Conservation (phyloP, 2,329 filamentous ascomycete genomes). For the Cyphellophora attinorum region DNA sequence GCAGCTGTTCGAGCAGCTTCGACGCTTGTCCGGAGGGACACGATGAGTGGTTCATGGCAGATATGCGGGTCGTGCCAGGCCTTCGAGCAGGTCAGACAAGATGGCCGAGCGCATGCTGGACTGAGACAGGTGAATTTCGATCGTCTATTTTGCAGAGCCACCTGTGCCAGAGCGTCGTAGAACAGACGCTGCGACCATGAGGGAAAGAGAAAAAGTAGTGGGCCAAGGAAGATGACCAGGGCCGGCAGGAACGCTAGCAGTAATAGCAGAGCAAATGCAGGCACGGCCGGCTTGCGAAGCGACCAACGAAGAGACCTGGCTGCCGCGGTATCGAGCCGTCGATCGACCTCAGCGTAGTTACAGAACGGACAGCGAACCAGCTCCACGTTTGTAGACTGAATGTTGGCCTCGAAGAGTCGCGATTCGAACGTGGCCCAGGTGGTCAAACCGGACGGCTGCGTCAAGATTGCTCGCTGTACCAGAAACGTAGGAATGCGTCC, state of each 20-base stretch:
- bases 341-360: constrained; percentile 80
- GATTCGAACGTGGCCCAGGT: constrained; percentile 68
- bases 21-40: constrained; percentile 77
- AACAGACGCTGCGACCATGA: constrained; percentile 42
- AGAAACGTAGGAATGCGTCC: constrained; percentile 64
- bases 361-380: constrained; percentile 85
- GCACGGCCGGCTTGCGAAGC: constrained; percentile 45
- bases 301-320: constrained; percentile 45
- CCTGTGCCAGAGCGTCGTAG: constrained; percentile 52
- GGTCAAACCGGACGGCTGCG: constrained; percentile 60
- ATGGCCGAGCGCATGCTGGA: constrained; percentile 56
- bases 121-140: constrained; percentile 70
- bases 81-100: constrained; percentile 74
- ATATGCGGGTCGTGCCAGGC: constrained; percentile 81
- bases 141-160: constrained; percentile 61
- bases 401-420: constrained; percentile 64
- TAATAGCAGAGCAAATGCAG: constrained; percentile 37
- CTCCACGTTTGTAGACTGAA: constrained; percentile 63
- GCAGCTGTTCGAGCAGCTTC: constrained; percentile 90
- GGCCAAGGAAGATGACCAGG: constrained; percentile 42
- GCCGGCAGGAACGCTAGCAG: constrained; percentile 39
- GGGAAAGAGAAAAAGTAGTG: constrained; percentile 44
- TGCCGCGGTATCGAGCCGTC: constrained; percentile 51
- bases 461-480: constrained; percentile 61
- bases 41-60: constrained; percentile 74